Conservation (phyloP, 2,329 filamentous ascomycete species). For the Metarhizium robertsii region DNA sequence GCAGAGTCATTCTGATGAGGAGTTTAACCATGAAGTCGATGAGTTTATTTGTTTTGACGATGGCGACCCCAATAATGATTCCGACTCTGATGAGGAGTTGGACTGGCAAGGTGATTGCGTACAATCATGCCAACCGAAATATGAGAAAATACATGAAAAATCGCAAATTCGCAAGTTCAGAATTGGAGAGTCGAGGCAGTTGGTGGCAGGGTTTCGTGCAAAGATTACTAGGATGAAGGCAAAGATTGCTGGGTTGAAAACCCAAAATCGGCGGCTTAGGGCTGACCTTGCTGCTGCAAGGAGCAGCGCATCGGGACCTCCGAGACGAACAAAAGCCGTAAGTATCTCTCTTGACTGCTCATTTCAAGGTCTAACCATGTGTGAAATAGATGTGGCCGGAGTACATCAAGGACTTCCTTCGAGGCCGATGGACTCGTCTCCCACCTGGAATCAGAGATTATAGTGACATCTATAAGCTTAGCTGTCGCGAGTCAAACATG, state of each 20-base stretch:
- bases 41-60: background rate
- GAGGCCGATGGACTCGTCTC: background rate
- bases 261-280: background rate
- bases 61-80: background rate
- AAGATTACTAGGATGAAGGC: background rate
- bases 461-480: background rate
- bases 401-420: background rate
- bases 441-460: rapidly evolving
- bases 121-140: background rate
- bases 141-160: background rate
- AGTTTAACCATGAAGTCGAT: background rate
- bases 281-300: background rate
- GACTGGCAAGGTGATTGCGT: background rate
- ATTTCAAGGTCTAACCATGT: background rate
- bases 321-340: background rate
- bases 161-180: background rate
- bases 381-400: background rate
- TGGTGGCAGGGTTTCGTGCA: background rate
- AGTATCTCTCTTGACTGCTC: background rate
- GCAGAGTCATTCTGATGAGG: background rate
- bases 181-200: background rate
- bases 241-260: background rate
- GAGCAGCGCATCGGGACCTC: background rate
- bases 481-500: background rate
- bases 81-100: background rate